Evolutionary conservation across 2,329 filamentous ascomycete genomes (phyloP), one percentile per base, ranked within the genome.

Genomic region (Cladosporium austrohemisphaericum): DNA sequence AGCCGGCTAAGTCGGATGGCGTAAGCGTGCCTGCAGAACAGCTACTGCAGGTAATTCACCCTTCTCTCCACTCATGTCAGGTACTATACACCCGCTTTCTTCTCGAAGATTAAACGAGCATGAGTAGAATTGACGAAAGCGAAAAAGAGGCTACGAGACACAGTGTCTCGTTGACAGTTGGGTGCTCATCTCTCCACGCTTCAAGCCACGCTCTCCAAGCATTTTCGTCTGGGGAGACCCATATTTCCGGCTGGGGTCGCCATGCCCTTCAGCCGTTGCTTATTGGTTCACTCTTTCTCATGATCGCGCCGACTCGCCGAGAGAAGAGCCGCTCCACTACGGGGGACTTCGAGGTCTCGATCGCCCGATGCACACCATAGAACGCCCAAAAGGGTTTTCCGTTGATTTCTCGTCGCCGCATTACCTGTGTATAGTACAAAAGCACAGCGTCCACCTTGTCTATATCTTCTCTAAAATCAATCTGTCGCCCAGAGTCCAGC

Each of bases 251-350:
- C 31, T 47, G 44, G 33, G 33, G 22, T 28, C n/a, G n/a, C 29
- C n/a, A 46, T 46, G 43, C 43, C 36, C 41, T 32, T 33, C 33
- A 47, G 44, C 44, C 44, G 44, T 47, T 47, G 44, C n/a, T n/a
- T n/a, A n/a, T n/a, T n/a, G n/a, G n/a, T n/a, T n/a, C n/a, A n/a
- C n/a, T n/a, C n/a, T n/a, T n/a, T n/a, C n/a, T n/a, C n/a, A n/a
- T n/a, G n/a, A n/a, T n/a, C n/a, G n/a, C n/a, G n/a, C n/a, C n/a
- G n/a, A n/a, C n/a, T n/a, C n/a, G 33, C 44, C 44, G 44, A 47
- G 33, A 47, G 33, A 31, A 32, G 18, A 14, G 23, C 44, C 44
- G 44, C 44, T 36, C 44, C 44, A 47, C 33, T 10, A n/a, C n/a
- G n/a, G n/a, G n/a, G n/a, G n/a, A n/a, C n/a, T n/a, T n/a, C n/a